A percentile compares a stretch with the other conserved stretches of the same genome.
Conservation (phyloP, 2,329 filamentous ascomycete genomes). For the Alternaria infectoria region DNA sequence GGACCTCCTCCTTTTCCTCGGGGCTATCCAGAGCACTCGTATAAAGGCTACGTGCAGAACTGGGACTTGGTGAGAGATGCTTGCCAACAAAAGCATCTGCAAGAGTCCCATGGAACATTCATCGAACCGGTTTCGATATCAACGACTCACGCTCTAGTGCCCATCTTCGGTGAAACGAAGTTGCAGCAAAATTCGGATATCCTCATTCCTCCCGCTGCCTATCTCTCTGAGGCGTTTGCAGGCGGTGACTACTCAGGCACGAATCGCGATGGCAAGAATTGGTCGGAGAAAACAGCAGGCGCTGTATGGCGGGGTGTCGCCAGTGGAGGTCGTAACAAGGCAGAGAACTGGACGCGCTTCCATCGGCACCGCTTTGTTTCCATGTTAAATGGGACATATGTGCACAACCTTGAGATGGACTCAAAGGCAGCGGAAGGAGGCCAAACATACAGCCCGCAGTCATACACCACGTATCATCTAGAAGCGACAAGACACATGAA, state of each 20-base stretch:
- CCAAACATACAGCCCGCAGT: constrained; percentile 50
- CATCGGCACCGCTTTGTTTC: constrained; percentile 77
- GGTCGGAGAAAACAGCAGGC: constrained; percentile 51
- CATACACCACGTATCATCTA: constrained; percentile 48
- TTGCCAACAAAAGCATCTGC: constrained; percentile 55
- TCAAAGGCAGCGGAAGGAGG: constrained; percentile 24
- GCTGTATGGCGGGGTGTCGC: constrained; percentile 58
- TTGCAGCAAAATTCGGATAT: constrained; percentile 59
- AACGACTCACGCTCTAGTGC: constrained; percentile 54
- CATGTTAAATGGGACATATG: constrained; percentile 72
- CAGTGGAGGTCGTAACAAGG: constrained; percentile 55
- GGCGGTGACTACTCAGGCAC: constrained; percentile 49
- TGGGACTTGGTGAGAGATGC: constrained; percentile 54
- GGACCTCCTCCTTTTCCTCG: constrained; percentile 39
- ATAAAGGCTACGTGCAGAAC: constrained; percentile 56
- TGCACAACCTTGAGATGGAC: constrained; percentile 56
- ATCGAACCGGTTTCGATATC: constrained; percentile 56
- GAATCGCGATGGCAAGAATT: constrained; percentile 47
- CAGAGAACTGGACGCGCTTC: constrained; percentile 72
- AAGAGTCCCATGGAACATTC: constrained; percentile 56
- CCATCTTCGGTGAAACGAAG: constrained; percentile 59
- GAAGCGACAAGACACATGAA: constrained; percentile 33
- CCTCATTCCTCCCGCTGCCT: constrained; percentile 58
- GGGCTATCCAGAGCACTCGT: constrained; percentile 39
- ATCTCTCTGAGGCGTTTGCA: constrained; percentile 52